These are phyloP conservation scores for Fusarium verrucosum DNA, from an alignment of 2,329 filamentous ascomycete genomes.

Conservation along the genomic window DNA sequence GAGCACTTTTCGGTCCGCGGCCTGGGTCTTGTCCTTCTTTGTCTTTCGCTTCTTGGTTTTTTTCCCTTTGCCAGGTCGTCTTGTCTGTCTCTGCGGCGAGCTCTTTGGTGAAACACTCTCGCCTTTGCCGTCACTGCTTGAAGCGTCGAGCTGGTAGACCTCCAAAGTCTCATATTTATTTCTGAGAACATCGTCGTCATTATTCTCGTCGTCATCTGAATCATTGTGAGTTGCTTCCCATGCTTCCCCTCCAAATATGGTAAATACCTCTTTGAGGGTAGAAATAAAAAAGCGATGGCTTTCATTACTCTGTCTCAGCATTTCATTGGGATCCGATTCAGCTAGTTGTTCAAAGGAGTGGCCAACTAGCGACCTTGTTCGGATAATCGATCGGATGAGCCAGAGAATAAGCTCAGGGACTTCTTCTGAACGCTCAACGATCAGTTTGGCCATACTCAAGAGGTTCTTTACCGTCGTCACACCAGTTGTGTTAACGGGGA, in stretches of 20 bases:
- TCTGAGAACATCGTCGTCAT: not conserved
- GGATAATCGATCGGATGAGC: not conserved
- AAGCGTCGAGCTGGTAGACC: not conserved
- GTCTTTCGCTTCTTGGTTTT: not conserved
- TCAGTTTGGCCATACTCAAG: not conserved
- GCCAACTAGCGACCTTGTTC: not conserved
- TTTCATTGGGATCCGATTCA: not conserved
- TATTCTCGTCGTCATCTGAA: not conserved
- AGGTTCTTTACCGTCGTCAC: not conserved
- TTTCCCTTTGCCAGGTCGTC: not conserved
- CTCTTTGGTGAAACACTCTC: too few species aligned
- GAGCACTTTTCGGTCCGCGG: not conserved
- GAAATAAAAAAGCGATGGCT: not conserved
- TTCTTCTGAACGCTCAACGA: not conserved
- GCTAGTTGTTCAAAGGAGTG: not conserved
- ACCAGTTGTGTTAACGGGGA: not conserved
- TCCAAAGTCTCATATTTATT: not conserved
- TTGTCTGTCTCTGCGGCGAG: too few species aligned
- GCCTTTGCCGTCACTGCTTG: not conserved
- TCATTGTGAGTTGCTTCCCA: not conserved
- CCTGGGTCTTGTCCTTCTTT: not conserved
- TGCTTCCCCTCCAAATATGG: not conserved
- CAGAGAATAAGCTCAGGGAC: not conserved
- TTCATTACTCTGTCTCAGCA: not conserved
- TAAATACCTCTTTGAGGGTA: not conserved